phyloP scores from a whole-genome alignment of 75 land plant genomes.

The Picea sitchensis region DNA sequence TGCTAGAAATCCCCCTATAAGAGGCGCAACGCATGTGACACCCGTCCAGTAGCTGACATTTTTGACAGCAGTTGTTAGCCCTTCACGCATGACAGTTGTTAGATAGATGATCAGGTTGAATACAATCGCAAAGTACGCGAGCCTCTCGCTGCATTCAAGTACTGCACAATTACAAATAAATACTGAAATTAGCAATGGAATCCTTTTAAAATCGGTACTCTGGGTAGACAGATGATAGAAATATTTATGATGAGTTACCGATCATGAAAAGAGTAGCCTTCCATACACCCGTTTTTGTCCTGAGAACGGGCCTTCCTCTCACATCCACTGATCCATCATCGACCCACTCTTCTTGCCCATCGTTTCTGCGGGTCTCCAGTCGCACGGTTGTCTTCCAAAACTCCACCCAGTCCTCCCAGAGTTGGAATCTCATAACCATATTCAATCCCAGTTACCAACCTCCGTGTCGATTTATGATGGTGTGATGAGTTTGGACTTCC shows the following conservation, averaged over 20 bases:
- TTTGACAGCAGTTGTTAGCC: constrained; percentile 57
- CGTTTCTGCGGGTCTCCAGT: not conserved
- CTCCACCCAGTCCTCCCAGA: too few species aligned
- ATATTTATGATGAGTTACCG: constrained; percentile 13
- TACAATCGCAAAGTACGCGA: constrained; percentile 67
- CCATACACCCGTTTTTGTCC: constrained; percentile 31
- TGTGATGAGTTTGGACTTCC: too few species aligned
- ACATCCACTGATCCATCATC: constrained; percentile 34
- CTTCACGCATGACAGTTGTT: constrained; percentile 58
- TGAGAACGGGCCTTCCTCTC: constrained; percentile 17
- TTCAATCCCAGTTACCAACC: too few species aligned
- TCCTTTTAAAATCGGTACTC: constrained; percentile 21
- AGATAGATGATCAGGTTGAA: constrained; percentile 78
- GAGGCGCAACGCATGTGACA: constrained; percentile 58
- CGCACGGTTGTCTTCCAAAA: too few species aligned
- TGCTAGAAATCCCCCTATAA: constrained; percentile 85
- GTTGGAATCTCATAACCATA: too few species aligned
- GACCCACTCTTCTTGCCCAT: constrained; percentile 25
- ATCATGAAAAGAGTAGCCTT: constrained; percentile 29
- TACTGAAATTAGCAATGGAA: not conserved
- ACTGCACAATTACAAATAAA: constrained; percentile 31
- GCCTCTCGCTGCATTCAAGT: constrained; percentile 77
- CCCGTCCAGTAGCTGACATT: constrained; percentile 82
- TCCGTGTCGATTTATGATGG: too few species aligned
- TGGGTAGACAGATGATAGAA: constrained; percentile 25